Base-by-base conservation (phyloP, 192 early-diverging fungal genomes). In the Funneliformis geosporum region DNA sequence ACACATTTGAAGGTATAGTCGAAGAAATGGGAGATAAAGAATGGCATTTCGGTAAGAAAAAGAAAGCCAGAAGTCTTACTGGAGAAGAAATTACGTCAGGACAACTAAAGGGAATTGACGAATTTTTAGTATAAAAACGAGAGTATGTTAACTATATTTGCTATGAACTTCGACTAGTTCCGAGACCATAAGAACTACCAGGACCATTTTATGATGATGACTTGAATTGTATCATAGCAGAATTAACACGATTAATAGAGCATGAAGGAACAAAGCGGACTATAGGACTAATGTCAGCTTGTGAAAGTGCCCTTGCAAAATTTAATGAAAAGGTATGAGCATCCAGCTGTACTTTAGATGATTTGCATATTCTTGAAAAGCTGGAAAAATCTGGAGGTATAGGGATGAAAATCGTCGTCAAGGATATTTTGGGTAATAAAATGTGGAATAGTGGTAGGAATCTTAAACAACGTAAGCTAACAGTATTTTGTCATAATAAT, bases 21-120 rank as follows among this genome's bases (percentile, higher is more conserved):
- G 10, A 66, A 33, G 11, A 38, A 66, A 66, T 66, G 8, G 65
- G 9, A 66, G 28, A 66, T 66, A 66, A 66, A 66, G 11, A 33
- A 16, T 66, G 65, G 65, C 10, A 66, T 66, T 66, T 66, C 4
- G 28, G 65, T 66, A 66, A 66, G 28, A 66, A 66, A 66, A 66
- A 66, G 28, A 66, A 66, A 14, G 23, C 46, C 4, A 11, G 46
- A 47, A 47, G 46, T 47, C 46, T 47, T 47, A 47, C 46, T 47
- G 46, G 14, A 47, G 11, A 47, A 47, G 46, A 47, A 47, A 47
- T 47, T 47, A 47, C 1, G 11, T 14, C 1, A 47, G 46, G 46
- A 47, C 46, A 47, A 12, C 9, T 47, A 47, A 47, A 47, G 46
- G 46, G 11, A 47, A 47, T 47, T 47, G 14, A 12, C 14, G 46